Conservation (phyloP, 805 yeast genomes). For the Kluyveromyces starmeri region DNA sequence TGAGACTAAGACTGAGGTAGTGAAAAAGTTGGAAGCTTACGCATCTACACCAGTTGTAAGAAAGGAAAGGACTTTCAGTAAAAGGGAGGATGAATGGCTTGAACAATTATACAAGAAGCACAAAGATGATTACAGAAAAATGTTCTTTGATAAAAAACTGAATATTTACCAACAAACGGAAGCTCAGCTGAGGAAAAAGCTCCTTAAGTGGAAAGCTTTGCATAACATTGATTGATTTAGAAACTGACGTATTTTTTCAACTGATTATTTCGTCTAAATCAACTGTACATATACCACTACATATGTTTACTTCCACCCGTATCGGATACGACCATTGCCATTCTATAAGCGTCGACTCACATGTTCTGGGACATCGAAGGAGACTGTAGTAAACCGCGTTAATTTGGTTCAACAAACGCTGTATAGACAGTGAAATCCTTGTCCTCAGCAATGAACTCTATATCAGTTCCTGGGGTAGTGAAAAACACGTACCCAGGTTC, state of each 20-base stretch:
- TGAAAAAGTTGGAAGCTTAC: constrained; percentile 58
- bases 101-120: constrained; percentile 56
- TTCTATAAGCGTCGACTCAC: too few species aligned
- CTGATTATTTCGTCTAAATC: too few species aligned
- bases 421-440: constrained; percentile 70
- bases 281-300: too few species aligned
- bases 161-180: constrained; percentile 75
- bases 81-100: constrained; percentile 71
- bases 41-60: constrained; percentile 36
- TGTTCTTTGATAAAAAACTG: constrained; percentile 87
- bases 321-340: too few species aligned
- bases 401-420: constrained; percentile 72
- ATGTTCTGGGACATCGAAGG: too few species aligned
- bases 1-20: constrained; percentile 42
- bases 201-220: constrained; percentile 57
- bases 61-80: constrained; percentile 50
- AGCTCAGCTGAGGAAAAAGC: constrained; percentile 72
- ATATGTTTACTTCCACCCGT: too few species aligned
- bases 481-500: constrained; percentile 75
- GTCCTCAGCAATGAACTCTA: constrained; percentile 48
- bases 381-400: too few species aligned
- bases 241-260: too few species aligned
- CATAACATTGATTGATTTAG: constrained; percentile 30
- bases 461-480: constrained; percentile 65
- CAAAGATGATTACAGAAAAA: constrained; percentile 80